These are phyloP conservation scores for Venturia asperata DNA, from an alignment of 2,329 filamentous ascomycete genomes.

Conservation along the genomic window DNA sequence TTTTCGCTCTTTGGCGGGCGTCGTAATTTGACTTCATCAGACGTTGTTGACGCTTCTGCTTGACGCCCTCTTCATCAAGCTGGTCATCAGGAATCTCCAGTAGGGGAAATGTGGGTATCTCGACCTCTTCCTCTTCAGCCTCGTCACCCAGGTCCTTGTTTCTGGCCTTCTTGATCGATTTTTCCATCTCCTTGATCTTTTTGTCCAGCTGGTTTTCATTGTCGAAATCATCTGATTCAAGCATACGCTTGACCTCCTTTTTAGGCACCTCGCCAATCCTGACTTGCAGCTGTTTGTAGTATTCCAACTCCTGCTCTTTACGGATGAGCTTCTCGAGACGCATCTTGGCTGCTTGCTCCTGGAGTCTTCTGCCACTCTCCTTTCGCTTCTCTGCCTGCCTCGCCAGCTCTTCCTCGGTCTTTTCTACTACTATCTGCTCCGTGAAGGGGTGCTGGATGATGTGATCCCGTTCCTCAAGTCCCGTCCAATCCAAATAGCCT, in stretches of 20 bases:
- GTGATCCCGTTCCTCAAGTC: constrained; percentile 79
- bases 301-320: constrained; percentile 92
- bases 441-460: constrained; percentile 91
- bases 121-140: constrained; percentile 69
- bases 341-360: constrained; percentile 97
- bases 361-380: constrained; percentile 81
- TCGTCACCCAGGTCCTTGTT: constrained; percentile 87
- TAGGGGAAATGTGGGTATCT: constrained; percentile 77
- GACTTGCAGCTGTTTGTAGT: constrained; percentile 76
- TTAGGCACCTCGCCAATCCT: constrained; percentile 66
- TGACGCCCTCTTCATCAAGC: constrained; percentile 82
- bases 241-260: constrained; percentile 77
- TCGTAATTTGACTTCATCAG: constrained; percentile 94
- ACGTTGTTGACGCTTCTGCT: constrained; percentile 86
- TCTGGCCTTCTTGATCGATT: constrained; percentile 77
- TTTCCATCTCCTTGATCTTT: constrained; percentile 81
- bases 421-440: constrained; percentile 82
- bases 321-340: constrained; percentile 88
- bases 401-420: constrained; percentile 89
- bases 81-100: constrained; percentile 86
- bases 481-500: constrained; percentile 80
- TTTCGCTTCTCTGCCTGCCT: constrained; percentile 88
- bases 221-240: constrained; percentile 87
- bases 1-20: constrained; percentile 85
- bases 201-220: constrained; percentile 82